These are phyloP conservation scores for Aleurites moluccanus DNA, from an alignment of 441 rosid genomes.

Conservation along the genomic window DNA sequence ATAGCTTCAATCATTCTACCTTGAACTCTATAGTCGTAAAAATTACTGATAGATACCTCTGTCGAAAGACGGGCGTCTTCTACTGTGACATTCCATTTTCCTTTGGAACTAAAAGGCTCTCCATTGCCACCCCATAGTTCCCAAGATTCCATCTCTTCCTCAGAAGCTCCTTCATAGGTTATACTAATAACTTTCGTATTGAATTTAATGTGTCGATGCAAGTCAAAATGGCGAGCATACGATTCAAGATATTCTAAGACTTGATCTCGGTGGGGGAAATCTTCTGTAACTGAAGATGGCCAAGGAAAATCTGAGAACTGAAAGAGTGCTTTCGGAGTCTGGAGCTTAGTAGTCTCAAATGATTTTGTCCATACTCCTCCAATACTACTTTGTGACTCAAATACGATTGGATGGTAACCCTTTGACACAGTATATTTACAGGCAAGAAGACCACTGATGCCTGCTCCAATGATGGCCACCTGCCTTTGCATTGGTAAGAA, in stretches of 20 bases:
- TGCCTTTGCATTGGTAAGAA: conserved; percentile 2
- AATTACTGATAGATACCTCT: conserved; percentile 19
- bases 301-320: conserved; percentile 56
- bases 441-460: conserved; percentile 50
- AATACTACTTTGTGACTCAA: conserved; percentile 32
- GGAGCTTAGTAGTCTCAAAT: conserved; percentile 40
- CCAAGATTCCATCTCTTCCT: conserved; percentile 34
- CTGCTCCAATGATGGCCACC: conserved; percentile 43
- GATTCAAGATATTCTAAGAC: conserved; percentile 36
- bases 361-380: conserved; percentile 52
- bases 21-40: too few species aligned
- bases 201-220: conserved; percentile 41
- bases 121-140: conserved; percentile 39
- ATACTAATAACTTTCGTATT: conserved; percentile 35
- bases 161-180: conserved; percentile 20
- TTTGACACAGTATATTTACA: conserved; percentile 44
- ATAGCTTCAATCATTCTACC: too few species aligned
- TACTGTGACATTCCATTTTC: conserved; percentile 37
- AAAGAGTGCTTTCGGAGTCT: conserved; percentile 32
- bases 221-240: conserved; percentile 36
- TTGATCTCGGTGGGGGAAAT: conserved; percentile 33
- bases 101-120: conserved; percentile 27
- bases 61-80: conserved; percentile 18
- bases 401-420: conserved; percentile 40
- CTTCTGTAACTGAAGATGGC: conserved; percentile 36